A percentile compares a stretch with the other conserved stretches of the same genome.
Conservation (phyloP, 2,329 filamentous ascomycete species). For the Ophiosphaerella herpotricha region DNA sequence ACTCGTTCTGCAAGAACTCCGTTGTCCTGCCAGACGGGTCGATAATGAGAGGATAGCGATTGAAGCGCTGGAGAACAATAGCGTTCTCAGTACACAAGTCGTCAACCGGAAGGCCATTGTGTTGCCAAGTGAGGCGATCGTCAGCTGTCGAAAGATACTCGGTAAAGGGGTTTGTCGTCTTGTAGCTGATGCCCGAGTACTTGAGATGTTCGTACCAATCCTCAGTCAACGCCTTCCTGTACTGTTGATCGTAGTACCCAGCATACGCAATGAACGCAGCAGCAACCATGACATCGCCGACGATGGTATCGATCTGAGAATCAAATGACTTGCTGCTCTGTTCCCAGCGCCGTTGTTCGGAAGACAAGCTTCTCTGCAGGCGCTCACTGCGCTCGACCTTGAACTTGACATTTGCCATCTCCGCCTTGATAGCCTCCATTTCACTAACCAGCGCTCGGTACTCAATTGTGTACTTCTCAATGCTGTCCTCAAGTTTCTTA, state of each 20-base stretch:
- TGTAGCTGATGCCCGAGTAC: constrained; percentile 90
- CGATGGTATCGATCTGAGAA: constrained; percentile 93
- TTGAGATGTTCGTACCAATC: constrained; percentile 95
- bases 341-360: constrained; percentile 92
- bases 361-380: constrained; percentile 91
- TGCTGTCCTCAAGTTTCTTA: constrained; percentile 80
- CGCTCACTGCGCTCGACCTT: constrained; percentile 97
- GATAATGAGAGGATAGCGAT: constrained; percentile 96
- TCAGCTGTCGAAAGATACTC: constrained; percentile 97
- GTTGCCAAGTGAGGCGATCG: constrained; percentile 92
- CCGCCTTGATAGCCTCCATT: constrained; percentile 93
- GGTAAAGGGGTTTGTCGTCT: constrained; percentile 89
- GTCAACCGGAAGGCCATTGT: constrained; percentile 89
- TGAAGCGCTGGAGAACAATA: constrained; percentile 96
- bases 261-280: constrained; percentile 96
- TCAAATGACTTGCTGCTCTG: constrained; percentile 97
- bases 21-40: constrained; percentile 94
- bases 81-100: constrained; percentile 99
- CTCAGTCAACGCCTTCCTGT: constrained; percentile 96
- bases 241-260: constrained; percentile 96
- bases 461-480: constrained; percentile 92
- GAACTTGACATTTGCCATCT: constrained; percentile 95
- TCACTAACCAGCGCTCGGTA: constrained; percentile 96
- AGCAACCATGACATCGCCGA: constrained; percentile 94
- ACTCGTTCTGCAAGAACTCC: constrained; percentile 94